Evolutionary conservation across 768 basidiomycete genomes (phyloP).

Genomic region (Boletus coccyginus): DNA sequence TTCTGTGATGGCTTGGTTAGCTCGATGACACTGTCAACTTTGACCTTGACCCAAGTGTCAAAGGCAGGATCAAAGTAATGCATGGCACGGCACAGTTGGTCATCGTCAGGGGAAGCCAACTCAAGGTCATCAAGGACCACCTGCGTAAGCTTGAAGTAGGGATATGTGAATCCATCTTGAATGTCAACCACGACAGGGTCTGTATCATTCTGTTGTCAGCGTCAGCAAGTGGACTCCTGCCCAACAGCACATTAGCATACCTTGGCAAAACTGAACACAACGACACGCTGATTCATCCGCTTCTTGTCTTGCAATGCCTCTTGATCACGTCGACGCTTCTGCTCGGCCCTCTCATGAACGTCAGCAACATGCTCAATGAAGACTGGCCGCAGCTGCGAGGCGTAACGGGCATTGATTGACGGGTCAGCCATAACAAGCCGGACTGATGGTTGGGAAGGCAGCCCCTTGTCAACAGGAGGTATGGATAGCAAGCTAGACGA

Average conservation of each 20-base stretch:
- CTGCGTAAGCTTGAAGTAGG: background rate
- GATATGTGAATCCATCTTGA: background rate
- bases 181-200: background rate
- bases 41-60: background rate
- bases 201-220: background rate
- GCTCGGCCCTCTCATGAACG: too few relatives aligned
- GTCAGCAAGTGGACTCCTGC: background rate
- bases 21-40: background rate
- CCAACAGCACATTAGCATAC: too few relatives aligned
- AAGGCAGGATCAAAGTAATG: background rate
- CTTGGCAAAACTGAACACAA: background rate
- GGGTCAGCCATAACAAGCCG: background rate
- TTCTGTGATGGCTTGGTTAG: background rate
- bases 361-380: background rate
- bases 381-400: background rate
- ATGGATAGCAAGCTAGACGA: too few relatives aligned
- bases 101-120: background rate
- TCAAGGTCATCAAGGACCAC: background rate
- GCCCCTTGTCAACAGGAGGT: too few relatives aligned
- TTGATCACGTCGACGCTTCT: background rate
- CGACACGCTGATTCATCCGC: background rate
- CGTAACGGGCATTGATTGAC: background rate
- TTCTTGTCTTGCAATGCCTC: background rate
- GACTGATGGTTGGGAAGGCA: too few relatives aligned
- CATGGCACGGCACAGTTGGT: too few relatives aligned